Evolutionary conservation across 805 yeast genomes (phyloP), one percentile per base, ranked within the genome.

Genomic region (Jamesozyma jinghongensis): DNA sequence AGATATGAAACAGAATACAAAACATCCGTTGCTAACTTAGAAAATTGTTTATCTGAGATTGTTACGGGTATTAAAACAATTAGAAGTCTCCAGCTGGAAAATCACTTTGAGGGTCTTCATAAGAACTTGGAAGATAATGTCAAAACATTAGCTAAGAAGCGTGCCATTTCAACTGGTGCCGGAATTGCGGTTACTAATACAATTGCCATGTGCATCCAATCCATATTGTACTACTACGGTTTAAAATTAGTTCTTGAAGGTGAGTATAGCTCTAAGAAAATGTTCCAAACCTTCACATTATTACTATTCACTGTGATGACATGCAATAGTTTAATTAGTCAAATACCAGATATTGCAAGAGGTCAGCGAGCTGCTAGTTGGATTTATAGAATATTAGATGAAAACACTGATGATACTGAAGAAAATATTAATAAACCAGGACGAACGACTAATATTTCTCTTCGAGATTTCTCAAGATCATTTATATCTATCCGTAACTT

Each of bases 191-290:
- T 75, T 1, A 68, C 77, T 3, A 73, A 69, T 36, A 56, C 81
- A 12, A 60, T 82, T 32, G 63, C 75, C 0, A 71, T 76, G 32
- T 57, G 75, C 12, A 77, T 86, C 1, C 86, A 87, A 43, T 81
- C 85, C 2, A 64, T 85, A 1, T 56, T 88, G n/a, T 65, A 86
- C 5, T 88, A 76, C 59, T 87, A 80, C 56, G 97, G 97, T 0
- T 68, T 87, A 68, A 63, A 65, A 36, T 66, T 92, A n/a, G 81
- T 86, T 1, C 75, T 81, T 0, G 48, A 54, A 1, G 69, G 67
- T 0, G 74, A 73, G 35, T 86, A 85, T 54, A 53, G 74, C 0
- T 63, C 74, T 4, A 60, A 64, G n/a, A 74, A 72, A 45, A 67
- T 84, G 51, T 67, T 90, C 65, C 74, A 77, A 50, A 84, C 88